A percentile compares a stretch with the other conserved stretches of the same genome.
These are phyloP conservation scores for Xeromyces bisporus DNA, from an alignment of 495 filamentous ascomycete species.

Conservation along the genomic window DNA sequence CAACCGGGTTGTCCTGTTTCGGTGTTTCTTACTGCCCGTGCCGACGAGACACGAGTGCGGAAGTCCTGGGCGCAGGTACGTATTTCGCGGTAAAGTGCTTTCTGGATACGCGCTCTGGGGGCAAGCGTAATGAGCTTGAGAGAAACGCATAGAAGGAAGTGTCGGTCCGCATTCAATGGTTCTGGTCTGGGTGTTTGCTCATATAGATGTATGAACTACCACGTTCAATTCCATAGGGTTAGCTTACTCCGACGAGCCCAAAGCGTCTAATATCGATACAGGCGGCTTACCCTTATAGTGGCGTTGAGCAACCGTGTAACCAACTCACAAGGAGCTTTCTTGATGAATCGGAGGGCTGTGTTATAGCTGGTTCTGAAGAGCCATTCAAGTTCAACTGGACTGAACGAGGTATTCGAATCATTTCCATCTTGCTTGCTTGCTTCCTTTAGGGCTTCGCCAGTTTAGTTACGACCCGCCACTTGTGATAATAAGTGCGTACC, in stretches of 20 bases:
- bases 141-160: slow-evolving; percentile 51
- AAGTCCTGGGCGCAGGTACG: slow-evolving; percentile 41
- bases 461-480: no score
- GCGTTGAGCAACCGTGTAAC: slow-evolving; percentile 39
- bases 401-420: slow-evolving; percentile 23
- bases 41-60: slow-evolving; percentile 15
- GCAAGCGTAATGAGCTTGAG: slow-evolving; percentile 42
- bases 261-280: no score
- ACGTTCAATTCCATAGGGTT: not conserved
- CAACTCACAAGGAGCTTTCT: slow-evolving; percentile 32
- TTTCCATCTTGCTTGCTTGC: slow-evolving; percentile 5
- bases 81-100: slow-evolving; percentile 41
- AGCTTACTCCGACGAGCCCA: no score
- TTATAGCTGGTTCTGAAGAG: slow-evolving; percentile 69
- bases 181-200: no score
- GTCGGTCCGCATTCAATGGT: slow-evolving; percentile 37
- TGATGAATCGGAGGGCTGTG: slow-evolving; percentile 42
- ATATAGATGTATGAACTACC: slow-evolving; percentile 41
- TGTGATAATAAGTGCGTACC: slow-evolving; percentile 30
- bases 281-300: slow-evolving; percentile 24
- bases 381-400: slow-evolving; percentile 57
- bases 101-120: slow-evolving; percentile 39
- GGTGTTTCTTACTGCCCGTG: slow-evolving; percentile 4
- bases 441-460: slow-evolving; percentile 29
- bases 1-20: slow-evolving; percentile 21